A percentile compares a stretch with the other conserved stretches of the same genome.
Conservation (phyloP, 495 filamentous ascomycete genomes). For the Collariella sp. region DNA sequence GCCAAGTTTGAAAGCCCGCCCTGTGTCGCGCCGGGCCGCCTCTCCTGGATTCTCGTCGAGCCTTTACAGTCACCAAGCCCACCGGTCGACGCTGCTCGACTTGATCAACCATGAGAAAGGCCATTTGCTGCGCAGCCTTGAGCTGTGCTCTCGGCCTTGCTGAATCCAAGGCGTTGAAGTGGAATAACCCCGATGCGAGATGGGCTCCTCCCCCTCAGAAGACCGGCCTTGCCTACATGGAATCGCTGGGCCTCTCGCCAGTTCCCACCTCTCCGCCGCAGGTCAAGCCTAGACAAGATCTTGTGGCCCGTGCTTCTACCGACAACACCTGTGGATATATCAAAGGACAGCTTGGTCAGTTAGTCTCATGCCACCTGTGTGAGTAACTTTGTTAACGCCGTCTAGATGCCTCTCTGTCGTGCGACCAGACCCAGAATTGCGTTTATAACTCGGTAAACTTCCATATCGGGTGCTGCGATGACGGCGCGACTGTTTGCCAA, state of each 20-base stretch:
- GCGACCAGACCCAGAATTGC: conserved; percentile 14
- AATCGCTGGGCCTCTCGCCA: conserved; percentile 8
- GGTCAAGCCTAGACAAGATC: not conserved
- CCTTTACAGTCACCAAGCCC: not conserved
- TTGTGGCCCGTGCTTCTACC: not conserved
- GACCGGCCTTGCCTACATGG: conserved; percentile 17
- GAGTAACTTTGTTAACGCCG: not conserved
- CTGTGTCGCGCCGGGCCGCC: not conserved
- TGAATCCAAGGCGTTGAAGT: conserved; percentile 16
- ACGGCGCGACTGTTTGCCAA: conserved; percentile 8
- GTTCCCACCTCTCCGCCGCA: conserved; percentile 13
- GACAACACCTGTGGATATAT: conserved; percentile 25
- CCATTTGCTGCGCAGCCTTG: not conserved
- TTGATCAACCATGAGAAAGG: not conserved
- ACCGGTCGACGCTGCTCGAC: not conserved
- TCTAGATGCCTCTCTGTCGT: conserved; percentile 15
- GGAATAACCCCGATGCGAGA: conserved; percentile 9
- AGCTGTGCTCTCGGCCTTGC: conserved; percentile 12
- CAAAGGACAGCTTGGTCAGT: conserved; percentile 13
- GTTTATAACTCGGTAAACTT: conserved; percentile 16
- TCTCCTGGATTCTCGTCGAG: not conserved
- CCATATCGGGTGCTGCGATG: conserved; percentile 25
- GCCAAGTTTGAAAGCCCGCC: not conserved
- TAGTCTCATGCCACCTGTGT: not conserved
- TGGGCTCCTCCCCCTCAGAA: conserved; percentile 17